phyloP scores from a whole-genome alignment of 768 basidiomycete genomes.

The Leccinum arenicola region DNA sequence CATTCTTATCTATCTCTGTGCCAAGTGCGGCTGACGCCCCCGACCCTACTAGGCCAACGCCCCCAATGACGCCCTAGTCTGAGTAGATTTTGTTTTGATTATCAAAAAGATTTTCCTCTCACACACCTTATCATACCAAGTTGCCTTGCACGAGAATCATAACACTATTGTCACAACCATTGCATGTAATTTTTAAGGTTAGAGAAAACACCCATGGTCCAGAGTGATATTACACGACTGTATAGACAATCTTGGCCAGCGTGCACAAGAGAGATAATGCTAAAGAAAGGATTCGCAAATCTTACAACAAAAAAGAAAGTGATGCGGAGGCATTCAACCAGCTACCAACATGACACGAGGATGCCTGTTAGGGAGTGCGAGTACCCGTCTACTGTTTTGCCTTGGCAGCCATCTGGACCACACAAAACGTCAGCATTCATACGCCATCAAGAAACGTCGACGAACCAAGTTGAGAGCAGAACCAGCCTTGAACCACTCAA shows the following conservation, averaged over 20 bases:
- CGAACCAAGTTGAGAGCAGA: constrained; percentile 85
- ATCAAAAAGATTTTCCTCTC: no score
- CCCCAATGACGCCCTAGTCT: background rate
- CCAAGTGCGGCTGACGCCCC: background rate
- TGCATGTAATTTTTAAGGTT: constrained; percentile 1
- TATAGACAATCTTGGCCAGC: constrained; percentile 17
- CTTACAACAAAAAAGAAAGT: background rate
- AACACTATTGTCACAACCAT: constrained; percentile 4
- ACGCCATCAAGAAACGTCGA: constrained; percentile 3
- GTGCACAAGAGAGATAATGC: constrained; percentile 6
- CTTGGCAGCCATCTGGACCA: constrained; percentile 61
- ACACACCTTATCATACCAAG: background rate
- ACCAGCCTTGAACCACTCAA: constrained; percentile 98
- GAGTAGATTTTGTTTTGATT: background rate
- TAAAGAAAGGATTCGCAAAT: background rate
- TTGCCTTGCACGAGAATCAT: no score
- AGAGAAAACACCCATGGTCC: constrained; percentile 5
- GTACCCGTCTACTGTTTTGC: constrained; percentile 43
- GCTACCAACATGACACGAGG: background rate
- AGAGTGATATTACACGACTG: constrained; percentile 25
- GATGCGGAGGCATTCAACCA: background rate
- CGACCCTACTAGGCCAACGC: background rate
- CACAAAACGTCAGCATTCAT: constrained; percentile 1
- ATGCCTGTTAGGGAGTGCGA: constrained; percentile 2
- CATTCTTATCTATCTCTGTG: background rate